A percentile compares a stretch with the other conserved stretches of the same genome.
phyloP scores from a whole-genome alignment of 2,329 filamentous ascomycete species.

The Xenoacremonium recifei region DNA sequence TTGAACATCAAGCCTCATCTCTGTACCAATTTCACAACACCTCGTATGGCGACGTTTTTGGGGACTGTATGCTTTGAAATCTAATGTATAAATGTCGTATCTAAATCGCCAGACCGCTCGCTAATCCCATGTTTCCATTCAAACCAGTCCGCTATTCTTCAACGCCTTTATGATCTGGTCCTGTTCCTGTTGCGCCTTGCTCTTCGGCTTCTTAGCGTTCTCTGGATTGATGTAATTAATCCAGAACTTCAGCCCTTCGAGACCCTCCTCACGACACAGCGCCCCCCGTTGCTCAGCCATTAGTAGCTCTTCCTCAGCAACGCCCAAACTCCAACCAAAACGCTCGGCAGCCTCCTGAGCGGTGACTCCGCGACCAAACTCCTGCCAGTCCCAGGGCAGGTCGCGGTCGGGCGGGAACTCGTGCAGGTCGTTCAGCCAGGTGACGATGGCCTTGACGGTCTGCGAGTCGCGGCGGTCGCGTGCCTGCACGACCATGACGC shows the following conservation, averaged over 20 bases:
- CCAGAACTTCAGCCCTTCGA: slow-evolving; percentile 93
- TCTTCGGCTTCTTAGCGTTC: slow-evolving; percentile 30
- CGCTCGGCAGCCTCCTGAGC: slow-evolving; percentile 84
- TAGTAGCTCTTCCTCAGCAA: slow-evolving; percentile 91
- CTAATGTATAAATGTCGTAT: background rate
- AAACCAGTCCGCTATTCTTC: slow-evolving; percentile 37
- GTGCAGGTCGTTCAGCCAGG: slow-evolving; percentile 76
- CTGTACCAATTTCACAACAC: too few relatives aligned
- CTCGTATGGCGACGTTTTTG: too few relatives aligned
- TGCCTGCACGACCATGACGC: slow-evolving; percentile 90
- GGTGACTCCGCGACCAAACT: slow-evolving; percentile 82
- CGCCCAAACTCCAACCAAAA: slow-evolving; percentile 96
- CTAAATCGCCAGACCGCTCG: background rate
- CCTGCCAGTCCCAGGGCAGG: slow-evolving; percentile 70
- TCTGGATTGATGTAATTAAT: slow-evolving; percentile 66
- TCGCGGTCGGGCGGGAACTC: slow-evolving; percentile 62
- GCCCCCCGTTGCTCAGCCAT: slow-evolving; percentile 93
- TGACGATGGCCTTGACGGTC: slow-evolving; percentile 72
- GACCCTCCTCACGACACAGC: slow-evolving; percentile 85
- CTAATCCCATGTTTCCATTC: background rate
- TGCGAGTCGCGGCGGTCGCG: slow-evolving; percentile 87
- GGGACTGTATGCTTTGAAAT: too few relatives aligned
- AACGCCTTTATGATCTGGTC: slow-evolving; percentile 45
- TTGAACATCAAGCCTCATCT: too few relatives aligned
- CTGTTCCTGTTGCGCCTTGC: slow-evolving; percentile 29